Base-by-base conservation (phyloP, 495 filamentous ascomycete species). In the Podospora sp. region DNA sequence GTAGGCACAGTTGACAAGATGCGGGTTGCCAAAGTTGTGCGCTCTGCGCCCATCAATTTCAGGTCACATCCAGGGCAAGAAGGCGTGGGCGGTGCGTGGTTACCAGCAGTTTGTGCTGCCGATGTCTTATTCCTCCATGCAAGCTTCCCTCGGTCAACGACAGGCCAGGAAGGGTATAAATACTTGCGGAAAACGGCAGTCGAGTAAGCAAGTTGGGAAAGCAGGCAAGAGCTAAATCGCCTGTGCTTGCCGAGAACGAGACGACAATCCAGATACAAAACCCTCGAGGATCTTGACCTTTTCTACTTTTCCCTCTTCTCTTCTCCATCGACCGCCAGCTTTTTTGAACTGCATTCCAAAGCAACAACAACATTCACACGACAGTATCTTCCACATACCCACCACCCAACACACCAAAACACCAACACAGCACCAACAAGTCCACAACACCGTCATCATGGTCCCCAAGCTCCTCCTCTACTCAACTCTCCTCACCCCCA, bases 21-120 rank as follows among this genome's bases (percentile, higher is more conserved):
- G 53, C 26, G 20, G 22, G 9, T 22, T 57, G 20, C 53, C 22
- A 24, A 18, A 26, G 0, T 8, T 57, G 1, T 24, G 22, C 6
- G 8, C 21, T 24, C 21, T 57, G 8, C 53, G 20, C 20, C 21
- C 21, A 24, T 57, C 53, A 57, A 27, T 46, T 18, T 27, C 21
- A 57, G 25, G 53, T 57, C 53, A 57, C 53, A 24, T 57, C 53
- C 22, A 57, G 16, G 21, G 26, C 22, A 57, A 21, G 26, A 57
- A 57, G 26, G 53, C 53, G 21, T 57, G 53, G 53, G 16, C 22
- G 11, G 53, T 24, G 2, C 26, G 53, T 25, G n/a, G 53, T 24
- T 26, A 26, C 12, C 53, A 14, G 53, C 26, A 26, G 22, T 57
- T 24, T 57, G 53, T 57, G 21, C 18, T 57, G 18, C 53, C 29